Conservation (phyloP, 352 stramenopile genomes). For the Phytophthora palmivora region DNA sequence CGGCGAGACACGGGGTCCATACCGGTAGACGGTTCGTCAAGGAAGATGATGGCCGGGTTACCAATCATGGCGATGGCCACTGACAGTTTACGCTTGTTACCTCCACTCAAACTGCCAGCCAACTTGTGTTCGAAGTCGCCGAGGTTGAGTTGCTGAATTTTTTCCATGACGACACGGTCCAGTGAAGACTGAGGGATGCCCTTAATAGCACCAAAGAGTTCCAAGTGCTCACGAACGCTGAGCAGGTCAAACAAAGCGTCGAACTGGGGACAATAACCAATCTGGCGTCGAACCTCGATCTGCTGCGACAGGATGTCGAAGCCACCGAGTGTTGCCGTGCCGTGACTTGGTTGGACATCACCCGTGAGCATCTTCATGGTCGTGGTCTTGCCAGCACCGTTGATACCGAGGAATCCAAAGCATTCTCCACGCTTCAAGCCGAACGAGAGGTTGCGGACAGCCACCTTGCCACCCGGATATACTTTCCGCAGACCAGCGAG, state of each 20-base stretch:
- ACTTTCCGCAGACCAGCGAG: slow-evolving; percentile 72
- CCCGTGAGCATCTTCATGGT: slow-evolving; percentile 95
- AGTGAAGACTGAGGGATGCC: slow-evolving; percentile 81
- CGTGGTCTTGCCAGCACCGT: slow-evolving; percentile 94
- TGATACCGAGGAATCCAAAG: slow-evolving; percentile 95
- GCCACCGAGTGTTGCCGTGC: slow-evolving; percentile 44
- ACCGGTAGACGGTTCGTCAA: slow-evolving; percentile 91
- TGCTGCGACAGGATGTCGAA: slow-evolving; percentile 53
- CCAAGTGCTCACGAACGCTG: slow-evolving; percentile 87
- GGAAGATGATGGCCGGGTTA: slow-evolving; percentile 84
- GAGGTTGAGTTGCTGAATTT: slow-evolving; percentile 87
- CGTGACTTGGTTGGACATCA: slow-evolving; percentile 63
- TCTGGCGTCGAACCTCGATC: slow-evolving; percentile 64
- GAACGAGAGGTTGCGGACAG: slow-evolving; percentile 76
- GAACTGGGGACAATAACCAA: slow-evolving; percentile 94
- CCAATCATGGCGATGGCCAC: slow-evolving; percentile 95
- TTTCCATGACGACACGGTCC: slow-evolving; percentile 62
- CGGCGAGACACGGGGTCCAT: slow-evolving; percentile 91
- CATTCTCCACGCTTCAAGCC: slow-evolving; percentile 87
- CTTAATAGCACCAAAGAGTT: slow-evolving; percentile 93
- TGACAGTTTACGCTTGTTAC: slow-evolving; percentile 95
- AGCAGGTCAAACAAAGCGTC: slow-evolving; percentile 87
- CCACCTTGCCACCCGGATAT: slow-evolving; percentile 80
- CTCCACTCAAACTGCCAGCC: slow-evolving; percentile 79
- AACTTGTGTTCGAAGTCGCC: slow-evolving; percentile 81